Percentiles rank a stretch among this genome's conserved stretches.
phyloP scores from a whole-genome alignment of 441 rosid genomes.

The Mallotus repandus region DNA sequence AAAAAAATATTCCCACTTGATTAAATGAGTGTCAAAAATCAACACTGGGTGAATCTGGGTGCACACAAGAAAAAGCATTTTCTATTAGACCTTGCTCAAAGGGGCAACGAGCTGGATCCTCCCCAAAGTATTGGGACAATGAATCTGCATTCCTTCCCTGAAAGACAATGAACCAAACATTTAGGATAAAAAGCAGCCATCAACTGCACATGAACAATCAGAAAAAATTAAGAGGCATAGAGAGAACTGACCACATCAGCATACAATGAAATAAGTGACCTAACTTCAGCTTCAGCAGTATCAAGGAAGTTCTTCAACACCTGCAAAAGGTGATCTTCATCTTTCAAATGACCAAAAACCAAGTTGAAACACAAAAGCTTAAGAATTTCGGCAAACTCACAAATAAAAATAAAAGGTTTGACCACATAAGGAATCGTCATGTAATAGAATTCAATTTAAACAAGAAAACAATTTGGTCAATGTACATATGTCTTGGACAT shows the following conservation, averaged over 20 bases:
- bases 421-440: background rate
- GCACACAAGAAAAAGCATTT: background rate
- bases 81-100: constrained; percentile 83
- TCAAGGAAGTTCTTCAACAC: constrained; percentile 76
- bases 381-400: background rate
- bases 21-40: background rate
- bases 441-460: background rate
- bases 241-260: constrained; percentile 70
- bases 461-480: background rate
- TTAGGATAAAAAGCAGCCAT: constrained; percentile 16
- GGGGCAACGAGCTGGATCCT: constrained; percentile 99
- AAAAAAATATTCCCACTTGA: background rate
- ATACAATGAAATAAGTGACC: constrained; percentile 70
- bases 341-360: constrained; percentile 4
- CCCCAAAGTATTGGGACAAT: constrained; percentile 88
- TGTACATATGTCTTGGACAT: background rate
- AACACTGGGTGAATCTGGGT: background rate
- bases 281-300: constrained; percentile 89
- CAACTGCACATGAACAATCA: background rate
- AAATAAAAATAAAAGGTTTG: background rate
- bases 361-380: background rate
- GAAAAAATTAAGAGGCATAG: constrained; percentile 6
- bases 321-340: constrained; percentile 36
- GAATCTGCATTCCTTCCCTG: constrained; percentile 99
- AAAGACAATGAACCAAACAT: constrained; percentile 19